A percentile compares a stretch with the other conserved stretches of the same genome.
These are phyloP conservation scores for Russula ochroleuca DNA, from an alignment of 768 basidiomycete genomes.

Conservation along the genomic window DNA sequence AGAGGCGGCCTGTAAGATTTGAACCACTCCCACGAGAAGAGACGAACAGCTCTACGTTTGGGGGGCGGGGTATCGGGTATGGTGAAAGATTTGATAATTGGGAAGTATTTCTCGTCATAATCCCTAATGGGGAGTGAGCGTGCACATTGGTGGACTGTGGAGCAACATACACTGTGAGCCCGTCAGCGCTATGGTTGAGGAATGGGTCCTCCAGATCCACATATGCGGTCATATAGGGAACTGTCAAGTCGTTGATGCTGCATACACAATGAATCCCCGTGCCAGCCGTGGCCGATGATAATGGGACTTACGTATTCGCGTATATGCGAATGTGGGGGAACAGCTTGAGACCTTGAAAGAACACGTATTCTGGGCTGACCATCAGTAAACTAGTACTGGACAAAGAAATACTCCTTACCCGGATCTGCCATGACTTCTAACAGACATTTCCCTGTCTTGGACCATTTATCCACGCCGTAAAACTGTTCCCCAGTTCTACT, in stretches of 20 bases:
- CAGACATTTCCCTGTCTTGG: constrained; percentile 57
- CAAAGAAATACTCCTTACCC: constrained; percentile 36
- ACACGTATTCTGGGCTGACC: constrained; percentile 53
- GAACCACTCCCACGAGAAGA: constrained; percentile 11
- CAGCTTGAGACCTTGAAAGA: constrained; percentile 62
- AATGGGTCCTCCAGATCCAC: constrained; percentile 70
- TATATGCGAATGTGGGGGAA: constrained; percentile 74
- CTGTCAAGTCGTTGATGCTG: constrained; percentile 71
- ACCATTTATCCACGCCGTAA: constrained; percentile 61
- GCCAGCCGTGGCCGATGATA: not conserved
- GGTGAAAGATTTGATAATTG: constrained; percentile 25
- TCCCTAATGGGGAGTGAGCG: constrained; percentile 2
- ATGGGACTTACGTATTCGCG: constrained; percentile 63
- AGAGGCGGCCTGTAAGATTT: constrained; percentile 20
- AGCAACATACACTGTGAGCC: constrained; percentile 54
- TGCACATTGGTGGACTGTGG: not conserved
- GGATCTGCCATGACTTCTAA: constrained; percentile 80
- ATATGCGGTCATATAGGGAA: constrained; percentile 76
- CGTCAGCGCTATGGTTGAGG: constrained; percentile 48
- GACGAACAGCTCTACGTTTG: constrained; percentile 9
- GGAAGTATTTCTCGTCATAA: constrained; percentile 23
- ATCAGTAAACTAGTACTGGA: not conserved
- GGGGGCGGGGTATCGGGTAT: constrained; percentile 14
- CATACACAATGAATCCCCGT: not conserved
- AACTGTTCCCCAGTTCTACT: constrained; percentile 72